Percentiles rank a stretch among this genome's conserved stretches.
Conservation (phyloP, 2,329 filamentous ascomycete genomes). For the Stagonosporopsis vannaccii region DNA sequence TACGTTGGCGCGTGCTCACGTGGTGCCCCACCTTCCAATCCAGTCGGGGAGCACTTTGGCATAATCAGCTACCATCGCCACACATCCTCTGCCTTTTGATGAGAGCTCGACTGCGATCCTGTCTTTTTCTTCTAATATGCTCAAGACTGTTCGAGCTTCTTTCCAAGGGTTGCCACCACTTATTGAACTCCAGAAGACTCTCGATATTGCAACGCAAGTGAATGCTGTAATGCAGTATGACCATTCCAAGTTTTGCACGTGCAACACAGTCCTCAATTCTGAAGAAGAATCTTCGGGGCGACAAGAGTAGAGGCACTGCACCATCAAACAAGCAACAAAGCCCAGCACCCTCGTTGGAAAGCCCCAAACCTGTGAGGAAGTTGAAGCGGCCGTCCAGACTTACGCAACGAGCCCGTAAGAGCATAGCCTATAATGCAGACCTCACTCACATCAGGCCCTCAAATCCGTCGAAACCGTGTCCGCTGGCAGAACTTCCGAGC, state of each 20-base stretch:
- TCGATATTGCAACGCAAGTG: not conserved
- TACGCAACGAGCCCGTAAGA: conserved; percentile 10
- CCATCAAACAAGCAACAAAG: not conserved
- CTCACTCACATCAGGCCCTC: conserved; percentile 25
- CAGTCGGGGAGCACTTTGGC: conserved; percentile 9
- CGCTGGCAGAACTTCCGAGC: conserved; percentile 28
- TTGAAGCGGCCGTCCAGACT: conserved; percentile 26
- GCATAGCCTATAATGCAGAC: conserved; percentile 18
- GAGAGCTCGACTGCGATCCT: not conserved
- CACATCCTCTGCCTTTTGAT: not conserved
- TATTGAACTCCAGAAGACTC: not conserved
- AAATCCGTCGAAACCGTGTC: conserved; percentile 22
- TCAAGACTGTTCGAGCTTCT: not conserved
- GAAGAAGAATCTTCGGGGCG: conserved; percentile 7
- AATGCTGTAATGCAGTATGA: conserved; percentile 13
- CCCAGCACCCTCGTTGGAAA: not conserved
- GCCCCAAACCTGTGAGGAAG: not conserved
- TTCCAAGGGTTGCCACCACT: not conserved
- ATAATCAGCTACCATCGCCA: not conserved
- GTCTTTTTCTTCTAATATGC: not conserved
- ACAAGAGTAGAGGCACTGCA: not conserved
- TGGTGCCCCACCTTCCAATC: conserved; percentile 15
- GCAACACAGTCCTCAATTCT: conserved; percentile 27
- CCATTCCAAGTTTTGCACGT: conserved; percentile 29
- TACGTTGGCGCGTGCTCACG: conserved; percentile 27